Percentiles rank a stretch among this genome's conserved stretches.
These are phyloP conservation scores for Ramularia collo-cygni DNA, from an alignment of 2,329 filamentous ascomycete species.

Conservation along the genomic window DNA sequence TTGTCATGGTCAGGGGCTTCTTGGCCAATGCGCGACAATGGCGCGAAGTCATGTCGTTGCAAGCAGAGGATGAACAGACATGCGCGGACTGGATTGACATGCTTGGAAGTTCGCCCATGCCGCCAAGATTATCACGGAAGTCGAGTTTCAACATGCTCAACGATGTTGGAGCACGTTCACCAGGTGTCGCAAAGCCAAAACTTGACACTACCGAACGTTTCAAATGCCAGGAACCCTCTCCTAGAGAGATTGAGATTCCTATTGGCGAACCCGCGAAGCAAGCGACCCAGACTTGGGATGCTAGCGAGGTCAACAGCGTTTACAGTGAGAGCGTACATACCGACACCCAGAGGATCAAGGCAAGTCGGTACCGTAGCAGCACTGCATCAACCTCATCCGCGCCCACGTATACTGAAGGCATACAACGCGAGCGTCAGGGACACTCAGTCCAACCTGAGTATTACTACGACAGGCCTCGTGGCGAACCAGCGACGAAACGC, in stretches of 20 bases:
- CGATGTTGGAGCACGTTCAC: slow-evolving; percentile 10
- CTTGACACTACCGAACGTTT: slow-evolving; percentile 8
- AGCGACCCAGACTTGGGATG: slow-evolving; percentile 41
- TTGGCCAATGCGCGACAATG: slow-evolving; percentile 59
- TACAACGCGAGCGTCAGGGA: slow-evolving; percentile 11
- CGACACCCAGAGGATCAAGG: slow-evolving; percentile 16
- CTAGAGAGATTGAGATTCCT: slow-evolving; percentile 53
- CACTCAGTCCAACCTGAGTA: slow-evolving; percentile 17
- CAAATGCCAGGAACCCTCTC: slow-evolving; percentile 22
- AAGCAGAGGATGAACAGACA: slow-evolving; percentile 67
- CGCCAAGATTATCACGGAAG: slow-evolving; percentile 46
- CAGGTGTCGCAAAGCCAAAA: slow-evolving; percentile 12
- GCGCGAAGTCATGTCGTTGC: slow-evolving; percentile 77
- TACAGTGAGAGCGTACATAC: slow-evolving; percentile 11
- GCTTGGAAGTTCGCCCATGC: slow-evolving; percentile 60
- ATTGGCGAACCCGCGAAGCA: slow-evolving; percentile 51
- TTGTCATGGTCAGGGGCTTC: slow-evolving; percentile 78
- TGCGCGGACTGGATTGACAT: slow-evolving; percentile 83
- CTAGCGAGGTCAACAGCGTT: slow-evolving; percentile 32
- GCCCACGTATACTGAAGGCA: slow-evolving; percentile 4
- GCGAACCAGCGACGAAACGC: slow-evolving; percentile 10
- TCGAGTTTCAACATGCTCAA: slow-evolving; percentile 43
- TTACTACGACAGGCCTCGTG: slow-evolving; percentile 18
- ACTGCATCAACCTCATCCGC: slow-evolving; percentile 8
- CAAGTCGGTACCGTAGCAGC: slow-evolving; percentile 20